Percentiles rank a stretch among this genome's conserved stretches.
phyloP scores from a whole-genome alignment of 768 basidiomycete species.

The Psilocybe cyanescens region DNA sequence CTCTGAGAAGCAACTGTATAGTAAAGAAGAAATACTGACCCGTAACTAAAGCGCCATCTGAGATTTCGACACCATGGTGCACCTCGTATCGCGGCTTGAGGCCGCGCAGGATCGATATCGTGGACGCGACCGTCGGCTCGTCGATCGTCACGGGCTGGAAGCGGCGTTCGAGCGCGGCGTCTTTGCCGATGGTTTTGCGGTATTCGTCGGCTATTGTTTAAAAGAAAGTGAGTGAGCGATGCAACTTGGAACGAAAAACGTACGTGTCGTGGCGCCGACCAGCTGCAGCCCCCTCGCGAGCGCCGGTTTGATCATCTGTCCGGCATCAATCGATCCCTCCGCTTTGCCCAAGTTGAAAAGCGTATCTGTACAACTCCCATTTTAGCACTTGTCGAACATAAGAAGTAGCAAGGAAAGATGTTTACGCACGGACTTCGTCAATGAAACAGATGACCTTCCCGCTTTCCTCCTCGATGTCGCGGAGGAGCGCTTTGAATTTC shows the following conservation, averaged over 20 bases:
- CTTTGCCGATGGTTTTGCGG: slow-evolving; percentile 89
- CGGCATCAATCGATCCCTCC: slow-evolving; percentile 91
- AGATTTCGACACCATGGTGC: slow-evolving; percentile 92
- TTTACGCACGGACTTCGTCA: slow-evolving; percentile 85
- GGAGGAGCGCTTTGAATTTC: slow-evolving; percentile 89
- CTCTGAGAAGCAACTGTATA: too few relatives aligned
- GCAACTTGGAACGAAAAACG: too few relatives aligned
- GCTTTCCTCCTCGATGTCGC: slow-evolving; percentile 86
- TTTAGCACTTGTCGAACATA: too few relatives aligned
- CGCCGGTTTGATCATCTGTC: slow-evolving; percentile 93
- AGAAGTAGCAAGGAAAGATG: too few relatives aligned
- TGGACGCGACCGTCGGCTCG: slow-evolving; percentile 85
- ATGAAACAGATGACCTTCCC: slow-evolving; percentile 92
- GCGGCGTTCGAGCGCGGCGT: slow-evolving; percentile 87
- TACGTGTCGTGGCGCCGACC: slow-evolving; percentile 90
- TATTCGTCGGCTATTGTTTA: slow-evolving; percentile 95
- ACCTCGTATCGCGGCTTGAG: slow-evolving; percentile 86
- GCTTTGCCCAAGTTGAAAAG: slow-evolving; percentile 90
- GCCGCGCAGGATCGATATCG: slow-evolving; percentile 86
- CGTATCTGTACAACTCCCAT: too few relatives aligned
- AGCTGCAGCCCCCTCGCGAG: slow-evolving; percentile 86
- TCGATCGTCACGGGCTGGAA: slow-evolving; percentile 92
- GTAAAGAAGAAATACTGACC: slow-evolving; percentile 40
- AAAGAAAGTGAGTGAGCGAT: too few relatives aligned
- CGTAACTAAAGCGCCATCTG: slow-evolving; percentile 87